Evolutionary conservation across 495 filamentous ascomycete genomes (phyloP), one percentile per base, ranked within the genome.

Genomic region (Lepraria neglecta): DNA sequence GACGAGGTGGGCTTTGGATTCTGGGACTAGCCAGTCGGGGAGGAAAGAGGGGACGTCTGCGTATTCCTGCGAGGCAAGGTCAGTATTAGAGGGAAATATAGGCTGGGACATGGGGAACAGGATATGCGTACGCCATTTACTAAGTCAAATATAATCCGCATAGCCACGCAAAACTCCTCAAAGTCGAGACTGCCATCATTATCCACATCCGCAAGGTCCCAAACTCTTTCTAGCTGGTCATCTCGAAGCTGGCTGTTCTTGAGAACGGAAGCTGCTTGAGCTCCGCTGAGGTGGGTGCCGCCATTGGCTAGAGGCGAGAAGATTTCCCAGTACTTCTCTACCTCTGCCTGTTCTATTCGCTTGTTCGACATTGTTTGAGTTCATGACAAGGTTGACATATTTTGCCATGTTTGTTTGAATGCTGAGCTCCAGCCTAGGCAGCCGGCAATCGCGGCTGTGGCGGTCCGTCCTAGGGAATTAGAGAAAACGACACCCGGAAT

Each of bases 321-420:
- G 74, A 98, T 97, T 78, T 97, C 95, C 94, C 94, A 98, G 76
- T 97, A 98, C 60, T 92, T 90, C 70, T 96, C 91, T 68, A 98
- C 88, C 74, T 98, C 95, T 77, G 88, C 88, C 72, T 94, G 86
- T 68, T 96, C 92, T 73, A 97, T 97, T 67, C 84, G 84, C 73
- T 89, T 88, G 67, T 76, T 76, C 14, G 91, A 84, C 81, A 90
- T 88, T 74, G 75, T 83, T 24, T n/a, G 21, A 30, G 14, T 5
- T 38, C 35, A 28, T 44, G 27, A 12, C 27, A 45, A 3, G 55
- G 2, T 46, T 46, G 44, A 6, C 17, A 46, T 46, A 38, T 7
- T n/a, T 38, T 12, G 7, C 35, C 35, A 38, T 38, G 7, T 38
- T 7, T 7, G 12, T 11, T 11, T 1, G 4, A 38, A 38, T 38